These are phyloP conservation scores for Zea mays DNA, from an alignment of 176 grass and related monocot species.

Conservation along the genomic window DNA sequence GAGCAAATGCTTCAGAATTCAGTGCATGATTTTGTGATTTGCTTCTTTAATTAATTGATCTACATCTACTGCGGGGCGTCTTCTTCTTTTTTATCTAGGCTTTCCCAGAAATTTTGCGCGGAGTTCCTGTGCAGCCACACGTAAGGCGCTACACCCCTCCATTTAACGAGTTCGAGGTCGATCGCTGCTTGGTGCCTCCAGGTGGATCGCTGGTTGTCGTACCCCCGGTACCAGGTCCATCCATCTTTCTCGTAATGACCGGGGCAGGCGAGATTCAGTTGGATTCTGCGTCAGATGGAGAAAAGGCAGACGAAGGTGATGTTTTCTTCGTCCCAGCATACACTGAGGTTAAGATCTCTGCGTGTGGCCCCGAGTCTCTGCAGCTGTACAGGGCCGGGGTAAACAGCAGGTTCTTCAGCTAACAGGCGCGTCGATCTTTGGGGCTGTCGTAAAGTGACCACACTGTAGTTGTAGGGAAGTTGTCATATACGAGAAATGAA, in stretches of 20 bases:
- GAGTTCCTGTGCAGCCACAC: slow-evolving; percentile 44
- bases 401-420: slow-evolving; percentile 71
- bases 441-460: background rate
- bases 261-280: slow-evolving; percentile 55
- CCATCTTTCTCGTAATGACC: slow-evolving; percentile 63
- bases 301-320: slow-evolving; percentile 59
- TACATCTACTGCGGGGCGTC: background rate
- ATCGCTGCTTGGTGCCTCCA: slow-evolving; percentile 48
- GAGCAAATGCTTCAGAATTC: background rate
- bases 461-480: slow-evolving; percentile 24
- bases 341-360: slow-evolving; percentile 57
- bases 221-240: slow-evolving; percentile 62
- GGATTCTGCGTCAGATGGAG: slow-evolving; percentile 26
- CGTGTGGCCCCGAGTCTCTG: slow-evolving; percentile 33
- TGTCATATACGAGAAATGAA: slow-evolving; percentile 28
- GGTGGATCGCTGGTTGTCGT: slow-evolving; percentile 44
- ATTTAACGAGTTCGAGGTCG: slow-evolving; percentile 87
- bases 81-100: slow-evolving; percentile 37
- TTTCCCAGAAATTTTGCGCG: slow-evolving; percentile 70
- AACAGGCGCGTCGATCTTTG: slow-evolving; percentile 23
- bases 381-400: slow-evolving; percentile 77
- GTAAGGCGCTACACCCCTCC: slow-evolving; percentile 77
- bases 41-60: background rate
- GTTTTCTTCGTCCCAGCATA: slow-evolving; percentile 68
- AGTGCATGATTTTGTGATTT: background rate